phyloP scores from a whole-genome alignment of 2,329 filamentous ascomycete species.

The Penicillium thymicola region DNA sequence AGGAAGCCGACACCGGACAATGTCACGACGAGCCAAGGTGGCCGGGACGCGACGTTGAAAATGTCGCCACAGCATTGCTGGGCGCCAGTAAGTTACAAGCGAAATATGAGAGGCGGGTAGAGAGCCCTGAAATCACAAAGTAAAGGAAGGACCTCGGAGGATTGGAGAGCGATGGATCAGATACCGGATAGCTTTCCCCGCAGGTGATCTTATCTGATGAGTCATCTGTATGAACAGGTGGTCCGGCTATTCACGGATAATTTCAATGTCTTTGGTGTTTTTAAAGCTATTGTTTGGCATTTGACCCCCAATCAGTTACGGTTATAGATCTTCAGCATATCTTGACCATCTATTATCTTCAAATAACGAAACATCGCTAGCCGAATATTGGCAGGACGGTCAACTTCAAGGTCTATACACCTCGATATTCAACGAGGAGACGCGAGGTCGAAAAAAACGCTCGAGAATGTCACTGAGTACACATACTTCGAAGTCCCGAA shows the following conservation, averaged over 20 bases:
- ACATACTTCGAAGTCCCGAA: no score
- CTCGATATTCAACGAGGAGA: no score
- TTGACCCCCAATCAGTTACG: no score
- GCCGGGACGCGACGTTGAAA: constrained; percentile 24
- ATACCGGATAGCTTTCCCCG: constrained; percentile 29
- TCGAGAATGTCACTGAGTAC: no score
- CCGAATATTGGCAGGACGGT: no score
- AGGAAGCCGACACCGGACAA: constrained; percentile 24
- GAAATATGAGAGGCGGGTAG: background rate
- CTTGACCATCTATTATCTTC: no score
- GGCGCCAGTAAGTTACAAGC: constrained; percentile 9
- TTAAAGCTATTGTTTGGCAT: no score
- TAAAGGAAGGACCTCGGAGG: background rate
- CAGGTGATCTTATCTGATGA: constrained; percentile 27
- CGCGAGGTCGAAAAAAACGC: no score
- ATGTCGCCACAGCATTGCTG: constrained; percentile 35
- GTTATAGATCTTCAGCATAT: no score
- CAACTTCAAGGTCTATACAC: no score
- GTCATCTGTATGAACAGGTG: constrained; percentile 11
- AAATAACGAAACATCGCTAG: no score
- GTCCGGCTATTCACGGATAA: background rate
- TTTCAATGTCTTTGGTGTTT: no score
- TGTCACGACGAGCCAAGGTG: constrained; percentile 21
- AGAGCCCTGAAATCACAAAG: background rate
- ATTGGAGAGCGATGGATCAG: constrained; percentile 13